phyloP scores from a whole-genome alignment of 352 stramenopile species.

The Peronospora farinosa region DNA sequence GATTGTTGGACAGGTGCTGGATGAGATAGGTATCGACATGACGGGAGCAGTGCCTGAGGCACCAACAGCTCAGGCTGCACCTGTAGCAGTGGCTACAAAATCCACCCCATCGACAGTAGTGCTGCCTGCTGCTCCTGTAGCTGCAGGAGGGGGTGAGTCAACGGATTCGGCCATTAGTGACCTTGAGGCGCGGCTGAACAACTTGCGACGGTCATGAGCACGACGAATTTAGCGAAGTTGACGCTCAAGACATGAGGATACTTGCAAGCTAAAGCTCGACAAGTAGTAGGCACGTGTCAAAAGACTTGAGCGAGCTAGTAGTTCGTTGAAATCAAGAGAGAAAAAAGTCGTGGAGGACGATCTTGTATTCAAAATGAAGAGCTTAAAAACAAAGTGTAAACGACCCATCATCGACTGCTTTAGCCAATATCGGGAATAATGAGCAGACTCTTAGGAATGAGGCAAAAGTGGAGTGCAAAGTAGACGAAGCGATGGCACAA shows the following conservation, averaged over 20 bases:
- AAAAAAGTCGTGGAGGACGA: too few species aligned
- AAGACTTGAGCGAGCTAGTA: neutral
- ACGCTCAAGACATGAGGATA: conserved; percentile 2
- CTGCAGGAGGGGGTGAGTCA: conserved; percentile 36
- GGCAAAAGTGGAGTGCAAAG: conserved; percentile 68
- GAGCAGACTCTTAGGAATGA: conserved; percentile 78
- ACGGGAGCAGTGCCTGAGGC: conserved; percentile 89
- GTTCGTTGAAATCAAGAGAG: neutral
- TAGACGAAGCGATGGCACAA: conserved; percentile 83
- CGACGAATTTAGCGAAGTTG: neutral
- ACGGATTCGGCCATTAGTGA: conserved; percentile 89
- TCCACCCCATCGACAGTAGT: conserved; percentile 34
- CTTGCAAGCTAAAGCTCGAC: neutral
- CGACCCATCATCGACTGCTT: neutral
- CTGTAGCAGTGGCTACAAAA: conserved; percentile 38
- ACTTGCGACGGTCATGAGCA: conserved; percentile 80
- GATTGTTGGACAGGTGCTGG: conserved; percentile 95
- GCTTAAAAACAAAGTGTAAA: too few species aligned
- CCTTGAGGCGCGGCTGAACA: conserved; percentile 96
- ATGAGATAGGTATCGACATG: conserved; percentile 95
- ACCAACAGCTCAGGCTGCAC: conserved; percentile 43
- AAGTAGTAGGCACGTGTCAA: neutral
- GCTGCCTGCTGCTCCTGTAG: conserved; percentile 49
- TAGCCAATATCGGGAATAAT: conserved; percentile 76
- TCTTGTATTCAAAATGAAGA: too few species aligned